Conservation (phyloP, 371 early-diverging fungal genomes). For the Fennellomyces sp. region DNA sequence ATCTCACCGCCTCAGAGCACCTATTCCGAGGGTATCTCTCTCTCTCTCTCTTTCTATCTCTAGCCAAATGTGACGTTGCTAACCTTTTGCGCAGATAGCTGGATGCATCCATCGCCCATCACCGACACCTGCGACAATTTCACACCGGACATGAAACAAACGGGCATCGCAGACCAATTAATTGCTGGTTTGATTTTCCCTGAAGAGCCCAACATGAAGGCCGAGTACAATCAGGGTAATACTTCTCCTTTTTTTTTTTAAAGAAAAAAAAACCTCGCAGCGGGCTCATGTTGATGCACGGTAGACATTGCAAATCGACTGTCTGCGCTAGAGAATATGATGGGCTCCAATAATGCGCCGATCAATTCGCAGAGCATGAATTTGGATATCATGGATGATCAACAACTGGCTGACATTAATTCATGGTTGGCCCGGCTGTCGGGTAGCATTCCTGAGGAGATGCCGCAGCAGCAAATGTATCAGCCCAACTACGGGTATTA, state of each 20-base stretch:
- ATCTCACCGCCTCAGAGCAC: slow-evolving; percentile 37
- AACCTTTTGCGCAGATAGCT: background rate
- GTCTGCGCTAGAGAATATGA: slow-evolving; percentile 20
- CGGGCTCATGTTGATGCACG: background rate
- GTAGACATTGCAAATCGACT: slow-evolving; percentile 43
- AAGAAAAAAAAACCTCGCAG: background rate
- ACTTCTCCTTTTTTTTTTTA: background rate
- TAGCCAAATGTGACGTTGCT: background rate
- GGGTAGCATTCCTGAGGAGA: slow-evolving; percentile 10
- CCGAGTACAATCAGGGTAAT: slow-evolving; percentile 26
- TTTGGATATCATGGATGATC: slow-evolving; percentile 32
- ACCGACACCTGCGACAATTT: slow-evolving; percentile 32
- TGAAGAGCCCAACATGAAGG: slow-evolving; percentile 7
- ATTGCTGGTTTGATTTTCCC: slow-evolving; percentile 23
- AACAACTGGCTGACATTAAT: slow-evolving; percentile 42
- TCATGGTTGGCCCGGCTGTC: slow-evolving; percentile 35
- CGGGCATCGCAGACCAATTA: slow-evolving; percentile 6
- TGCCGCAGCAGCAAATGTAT: slow-evolving; percentile 1
- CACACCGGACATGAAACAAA: slow-evolving; percentile 16
- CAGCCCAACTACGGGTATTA: background rate
- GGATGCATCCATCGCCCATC: slow-evolving; percentile 22
- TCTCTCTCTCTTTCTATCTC: too few species aligned
- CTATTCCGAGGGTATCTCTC: slow-evolving; percentile 18
- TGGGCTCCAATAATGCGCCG: slow-evolving; percentile 11
- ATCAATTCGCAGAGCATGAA: slow-evolving; percentile 25